Evolutionary conservation across 352 stramenopile genomes (phyloP), one percentile per base, ranked within the genome.

Genomic region (Peronospora tabacina): DNA sequence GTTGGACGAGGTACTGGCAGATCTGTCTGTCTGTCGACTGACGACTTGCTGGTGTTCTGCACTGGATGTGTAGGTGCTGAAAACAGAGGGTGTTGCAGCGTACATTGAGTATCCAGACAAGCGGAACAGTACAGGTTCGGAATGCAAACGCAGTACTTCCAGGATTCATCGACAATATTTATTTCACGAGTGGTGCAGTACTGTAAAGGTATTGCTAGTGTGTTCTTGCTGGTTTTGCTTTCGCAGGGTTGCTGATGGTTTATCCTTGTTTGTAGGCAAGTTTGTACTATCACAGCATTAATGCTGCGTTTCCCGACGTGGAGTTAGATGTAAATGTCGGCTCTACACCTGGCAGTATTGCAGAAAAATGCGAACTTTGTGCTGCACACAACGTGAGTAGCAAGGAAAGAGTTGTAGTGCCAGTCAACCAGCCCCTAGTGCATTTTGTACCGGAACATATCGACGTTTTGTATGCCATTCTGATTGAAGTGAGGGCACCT

Each of bases 401-500:
- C 39, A 52, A 52, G 32, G 47, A 55, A 36, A 42, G 44, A 22
- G 48, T 52, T 33, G 47, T 46, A 3, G 36, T 66, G 7, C 62
- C 60, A 29, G 44, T 26, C 8, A 59, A 55, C 20, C 72, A 82
- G 37, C 81, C 81, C 0, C 65, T 64, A 22, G 68, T 92, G 32
- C 83, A 94, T 57, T 78, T 94, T 30, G 77, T 68, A 42, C 62
- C 70, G 0, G 68, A 87, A 22, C 83, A 92, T 47, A 83, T 94
- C 36, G 83, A 94, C 43, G 75, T 92, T 2, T 66, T 92, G 46
- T 90, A 88, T 47, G 79, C 81, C 16, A 90, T 94, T 58, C 51
- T 94, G 46, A 80, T 88, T 43, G 83, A 94, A 62, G 79, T 94
- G 26, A 88, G 87, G 50, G 77, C 83, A 10, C 83, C 83, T 22